Evolutionary conservation across 208 protist species (phyloP).

Genomic region (Trypanosoma grayi): DNA sequence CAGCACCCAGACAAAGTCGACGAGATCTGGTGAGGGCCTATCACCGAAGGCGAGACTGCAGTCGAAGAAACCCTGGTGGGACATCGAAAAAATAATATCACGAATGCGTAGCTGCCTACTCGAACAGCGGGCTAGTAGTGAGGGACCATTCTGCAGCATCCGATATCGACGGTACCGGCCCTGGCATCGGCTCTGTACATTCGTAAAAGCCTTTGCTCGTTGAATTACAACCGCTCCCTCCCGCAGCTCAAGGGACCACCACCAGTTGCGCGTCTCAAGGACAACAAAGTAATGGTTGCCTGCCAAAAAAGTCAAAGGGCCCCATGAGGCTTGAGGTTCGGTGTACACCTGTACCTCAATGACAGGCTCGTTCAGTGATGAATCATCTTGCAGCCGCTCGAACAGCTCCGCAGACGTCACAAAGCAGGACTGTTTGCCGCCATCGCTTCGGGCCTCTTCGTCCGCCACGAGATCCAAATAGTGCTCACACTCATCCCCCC

Average conservation of each 20-base stretch:
- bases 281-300: conserved; percentile 35
- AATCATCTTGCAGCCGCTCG: conserved; percentile 36
- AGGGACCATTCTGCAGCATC: conserved; percentile 37
- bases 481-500: conserved; percentile 23
- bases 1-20: background rate
- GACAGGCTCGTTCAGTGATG: conserved; percentile 37
- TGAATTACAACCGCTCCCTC: conserved; percentile 48
- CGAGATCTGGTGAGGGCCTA: conserved; percentile 1
- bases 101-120: background rate
- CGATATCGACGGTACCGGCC: conserved; percentile 40
- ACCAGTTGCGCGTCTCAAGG: conserved; percentile 45
- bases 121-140: conserved; percentile 11
- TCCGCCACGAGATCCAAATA: conserved; percentile 60
- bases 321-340: conserved; percentile 25
- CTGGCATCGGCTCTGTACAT: conserved; percentile 44
- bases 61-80: conserved; percentile 9
- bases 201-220: conserved; percentile 50
- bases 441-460: conserved; percentile 26
- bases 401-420: conserved; percentile 37
- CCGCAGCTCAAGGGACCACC: conserved; percentile 58
- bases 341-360: conserved; percentile 41
- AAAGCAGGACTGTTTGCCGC: conserved; percentile 40
- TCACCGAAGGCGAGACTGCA: background rate
- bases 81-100: conserved; percentile 5
- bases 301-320: conserved; percentile 4